These are phyloP conservation scores for Nicotiana attenuata DNA, from an alignment of 257 asterid species.

Conservation along the genomic window DNA sequence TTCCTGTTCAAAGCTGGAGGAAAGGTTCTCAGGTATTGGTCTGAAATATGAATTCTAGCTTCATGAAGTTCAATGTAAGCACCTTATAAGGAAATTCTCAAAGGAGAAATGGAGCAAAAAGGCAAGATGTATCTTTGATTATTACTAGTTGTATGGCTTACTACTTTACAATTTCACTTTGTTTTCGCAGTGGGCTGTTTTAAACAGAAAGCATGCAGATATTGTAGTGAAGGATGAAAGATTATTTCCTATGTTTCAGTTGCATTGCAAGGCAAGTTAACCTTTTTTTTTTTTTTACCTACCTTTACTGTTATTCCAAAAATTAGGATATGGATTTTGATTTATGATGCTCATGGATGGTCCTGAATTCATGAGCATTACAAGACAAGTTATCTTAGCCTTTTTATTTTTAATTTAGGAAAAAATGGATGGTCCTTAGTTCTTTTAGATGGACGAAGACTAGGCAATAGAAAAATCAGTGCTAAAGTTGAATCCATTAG, in stretches of 20 bases:
- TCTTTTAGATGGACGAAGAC: not conserved
- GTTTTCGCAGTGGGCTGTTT: slow-evolving; percentile 85
- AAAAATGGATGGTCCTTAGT: not conserved
- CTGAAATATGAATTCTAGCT: slow-evolving; percentile 5
- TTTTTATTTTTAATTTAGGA: not conserved
- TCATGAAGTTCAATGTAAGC: not conserved
- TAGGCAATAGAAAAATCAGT: not conserved
- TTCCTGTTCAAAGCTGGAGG: slow-evolving; percentile 83
- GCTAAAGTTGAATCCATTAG: not conserved
- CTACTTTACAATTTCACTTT: slow-evolving; percentile 9
- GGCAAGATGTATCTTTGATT: not conserved
- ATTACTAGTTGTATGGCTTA: not conserved
- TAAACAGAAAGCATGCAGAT: slow-evolving; percentile 87
- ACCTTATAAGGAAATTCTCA: not conserved
- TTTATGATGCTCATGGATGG: not conserved
- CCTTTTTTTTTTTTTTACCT: no score
- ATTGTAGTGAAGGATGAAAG: slow-evolving; percentile 67
- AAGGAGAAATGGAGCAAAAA: slow-evolving; percentile 2
- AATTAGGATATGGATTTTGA: not conserved
- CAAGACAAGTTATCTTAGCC: not conserved
- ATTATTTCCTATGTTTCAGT: slow-evolving; percentile 72
- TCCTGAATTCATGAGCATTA: not conserved
- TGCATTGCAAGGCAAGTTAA: slow-evolving; percentile 90
- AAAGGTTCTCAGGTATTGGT: slow-evolving; percentile 93
- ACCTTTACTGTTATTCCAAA: not conserved